A percentile compares a stretch with the other conserved stretches of the same genome.
Conservation (phyloP, 176 grass and related monocot genomes). For the Saccharum officinarum region DNA sequence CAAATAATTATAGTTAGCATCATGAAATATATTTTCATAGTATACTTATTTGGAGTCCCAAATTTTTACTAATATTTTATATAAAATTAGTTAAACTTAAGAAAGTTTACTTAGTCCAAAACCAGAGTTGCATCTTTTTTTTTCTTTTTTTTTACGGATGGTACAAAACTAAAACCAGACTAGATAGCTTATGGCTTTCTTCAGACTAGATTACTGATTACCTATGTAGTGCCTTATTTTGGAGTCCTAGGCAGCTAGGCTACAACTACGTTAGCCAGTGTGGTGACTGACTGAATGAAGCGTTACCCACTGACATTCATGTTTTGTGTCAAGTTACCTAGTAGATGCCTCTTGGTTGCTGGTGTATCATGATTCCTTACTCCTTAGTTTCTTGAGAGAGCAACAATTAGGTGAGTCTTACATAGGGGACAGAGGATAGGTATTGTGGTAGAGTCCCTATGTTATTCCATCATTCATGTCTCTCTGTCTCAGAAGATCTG, state of each 20-base stretch:
- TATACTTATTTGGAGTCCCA: background rate
- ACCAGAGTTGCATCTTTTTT: background rate
- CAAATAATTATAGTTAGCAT: background rate
- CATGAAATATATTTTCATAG: background rate
- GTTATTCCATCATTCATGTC: background rate
- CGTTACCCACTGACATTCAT: background rate
- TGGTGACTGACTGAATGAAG: background rate
- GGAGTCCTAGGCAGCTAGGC: background rate
- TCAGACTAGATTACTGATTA: background rate
- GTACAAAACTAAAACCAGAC: background rate
- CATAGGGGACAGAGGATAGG: background rate
- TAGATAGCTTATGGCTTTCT: conserved; percentile 5
- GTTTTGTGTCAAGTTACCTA: background rate
- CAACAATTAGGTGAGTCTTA: background rate
- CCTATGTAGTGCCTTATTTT: background rate
- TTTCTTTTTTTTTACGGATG: background rate
- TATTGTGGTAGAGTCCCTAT: background rate
- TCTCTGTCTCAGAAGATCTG: background rate
- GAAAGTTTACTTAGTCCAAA: background rate
- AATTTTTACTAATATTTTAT: background rate
- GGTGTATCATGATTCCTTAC: conserved; percentile 7
- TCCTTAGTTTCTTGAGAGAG: background rate
- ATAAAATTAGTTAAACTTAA: background rate
- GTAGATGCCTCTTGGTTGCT: background rate
- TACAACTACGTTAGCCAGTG: background rate